Base-by-base conservation (phyloP, 2,329 filamentous ascomycete genomes). In the Fusarium caatingaense region DNA sequence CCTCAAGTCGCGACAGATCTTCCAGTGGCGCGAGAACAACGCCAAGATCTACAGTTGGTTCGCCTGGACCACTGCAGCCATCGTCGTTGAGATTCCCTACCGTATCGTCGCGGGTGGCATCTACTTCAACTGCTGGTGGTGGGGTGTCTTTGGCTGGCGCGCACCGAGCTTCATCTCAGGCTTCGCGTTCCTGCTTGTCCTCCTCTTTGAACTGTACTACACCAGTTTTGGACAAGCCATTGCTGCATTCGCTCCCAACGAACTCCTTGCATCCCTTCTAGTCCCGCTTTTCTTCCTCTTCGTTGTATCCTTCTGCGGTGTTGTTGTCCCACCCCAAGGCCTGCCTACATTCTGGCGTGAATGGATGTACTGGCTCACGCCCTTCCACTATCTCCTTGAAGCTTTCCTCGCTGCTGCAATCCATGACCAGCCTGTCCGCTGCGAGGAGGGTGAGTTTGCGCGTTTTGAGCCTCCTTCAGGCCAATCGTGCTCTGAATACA, bases 31-130 rank as follows among this genome's bases (percentile, higher is more conserved):
- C 8, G 93, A 96, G 77, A 86, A 89, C 50, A 92, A 88, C n/a
- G 88, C 91, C 18, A 93, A 93, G 77, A 93, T 93, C 27, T 96
- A 95, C 79, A 90, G 88, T 3, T 94, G 92, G 92, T 79, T 87
- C 16, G 90, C 91, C 0, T 93, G 92, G 79, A 86, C 88, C 0
- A 89, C 88, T 4, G 90, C 87, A 0, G 85, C 87, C 3, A 85
- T 93, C 8, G 71, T 93, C 1, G 89, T 87, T 18, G 92, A 94
- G 77, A 83, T 94, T 0, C 92, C 92, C 0, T 93, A 92, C 70
- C 85, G 87, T 1, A 80, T 93, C 15, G 76, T 92, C 6, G 88
- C 89, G 1, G 91, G 89, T 1, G 88, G 85, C 0, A 56, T 80
- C 2, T 80, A 80, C 68, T 80, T 76, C 42, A 76, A 74, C 65